phyloP scores from a whole-genome alignment of 2,329 filamentous ascomycete genomes.

The Sarocladiaceae sp. region DNA sequence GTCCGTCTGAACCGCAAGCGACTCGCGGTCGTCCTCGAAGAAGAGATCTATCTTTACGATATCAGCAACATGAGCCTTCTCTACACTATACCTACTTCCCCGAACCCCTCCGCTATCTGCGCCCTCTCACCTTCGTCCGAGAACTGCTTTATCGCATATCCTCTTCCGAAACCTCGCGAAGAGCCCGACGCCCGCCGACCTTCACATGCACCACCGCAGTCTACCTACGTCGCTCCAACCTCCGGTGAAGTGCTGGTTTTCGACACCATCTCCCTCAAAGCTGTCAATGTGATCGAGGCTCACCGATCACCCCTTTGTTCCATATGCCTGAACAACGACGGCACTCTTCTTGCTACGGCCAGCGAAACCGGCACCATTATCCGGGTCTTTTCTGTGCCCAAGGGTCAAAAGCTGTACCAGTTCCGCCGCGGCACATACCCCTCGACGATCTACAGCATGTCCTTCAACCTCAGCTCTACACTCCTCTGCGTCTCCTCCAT shows the following conservation, averaged over 20 bases:
- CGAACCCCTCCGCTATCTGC: slow-evolving; percentile 88
- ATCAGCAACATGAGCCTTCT: slow-evolving; percentile 98
- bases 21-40: slow-evolving; percentile 87
- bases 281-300: slow-evolving; percentile 92
- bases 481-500: slow-evolving; percentile 93
- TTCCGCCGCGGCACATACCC: slow-evolving; percentile 95
- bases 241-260: slow-evolving; percentile 92
- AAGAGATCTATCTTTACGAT: slow-evolving; percentile 97
- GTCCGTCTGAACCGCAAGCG: slow-evolving; percentile 93
- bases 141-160: slow-evolving; percentile 93
- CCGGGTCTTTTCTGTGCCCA: slow-evolving; percentile 87
- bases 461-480: slow-evolving; percentile 92
- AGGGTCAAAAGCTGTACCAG: slow-evolving; percentile 89
- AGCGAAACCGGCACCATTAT: slow-evolving; percentile 98
- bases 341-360: slow-evolving; percentile 85
- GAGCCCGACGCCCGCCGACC: slow-evolving; percentile 57
- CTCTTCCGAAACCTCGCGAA: slow-evolving; percentile 70
- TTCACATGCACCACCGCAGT: slow-evolving; percentile 78
- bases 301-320: slow-evolving; percentile 88
- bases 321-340: slow-evolving; percentile 88
- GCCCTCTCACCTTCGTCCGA: slow-evolving; percentile 91
- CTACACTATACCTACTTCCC: slow-evolving; percentile 88
- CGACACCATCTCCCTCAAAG: slow-evolving; percentile 83
- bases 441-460: slow-evolving; percentile 96
- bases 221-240: slow-evolving; percentile 75